Base-by-base conservation (phyloP, 83 land plant species). In the Picea mariana region DNA sequence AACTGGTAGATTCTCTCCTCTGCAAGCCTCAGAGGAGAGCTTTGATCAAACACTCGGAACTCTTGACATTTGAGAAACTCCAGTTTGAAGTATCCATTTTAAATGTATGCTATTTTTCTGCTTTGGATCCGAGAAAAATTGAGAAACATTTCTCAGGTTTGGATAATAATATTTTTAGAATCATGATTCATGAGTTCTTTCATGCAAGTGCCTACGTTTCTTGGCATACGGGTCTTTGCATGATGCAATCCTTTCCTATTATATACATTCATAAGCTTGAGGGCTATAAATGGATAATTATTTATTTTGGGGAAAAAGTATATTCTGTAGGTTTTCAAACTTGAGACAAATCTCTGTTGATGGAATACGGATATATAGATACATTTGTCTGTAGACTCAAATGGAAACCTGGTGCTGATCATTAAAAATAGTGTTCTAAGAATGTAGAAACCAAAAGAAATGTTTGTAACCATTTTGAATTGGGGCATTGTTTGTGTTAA, bases 71-170 rank as follows among this genome's bases (percentile, higher is more conserved):
- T 76, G 55, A 31, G 79, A 76, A 76, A 76, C 4, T 49, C 27
- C 77, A 75, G 79, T 76, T 76, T 34, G 55, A 31, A 76, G 26
- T 76, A 12, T 55, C 58, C 58, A 12, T 55, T 55, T 55, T 76
- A 52, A 23, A 55, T 76, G 78, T 23, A 76, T 76, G 31, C n/a
- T 76, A 4, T 55, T 76, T 76, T 52, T 55, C 78, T 52, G 78
- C 78, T 52, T 26, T 76, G 26, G 78, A 60, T 52, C 2, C 78
- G 0, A 21, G 24, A 52, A 75, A 76, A 23, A 12, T 55, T 76
- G 78, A 76, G 62, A 55, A 76, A 76, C 78, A 21, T 55, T 55
- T 76, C 78, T 76, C 61, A 55, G 78, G 58, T 55, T 23, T 55
- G 62, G 27, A 27, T 76, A 76, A 55, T 76, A 76, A 76, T 58